Evolutionary conservation across 225 moss, liverwort and hornwort species (phyloP).

Genomic region (Neckera pumila): DNA sequence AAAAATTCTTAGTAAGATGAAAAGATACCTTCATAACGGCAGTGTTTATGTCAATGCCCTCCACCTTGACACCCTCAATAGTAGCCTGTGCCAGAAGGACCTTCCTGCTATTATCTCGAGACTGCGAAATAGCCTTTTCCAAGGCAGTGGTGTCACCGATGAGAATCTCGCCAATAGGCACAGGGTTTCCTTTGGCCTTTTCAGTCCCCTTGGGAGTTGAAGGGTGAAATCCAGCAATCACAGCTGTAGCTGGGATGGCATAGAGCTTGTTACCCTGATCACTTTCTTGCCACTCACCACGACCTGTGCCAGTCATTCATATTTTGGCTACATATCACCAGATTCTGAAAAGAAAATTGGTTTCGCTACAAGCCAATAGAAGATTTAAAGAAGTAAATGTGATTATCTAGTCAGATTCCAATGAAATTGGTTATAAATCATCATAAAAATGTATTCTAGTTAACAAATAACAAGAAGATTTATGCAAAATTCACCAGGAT

Average conservation of each 20-base stretch:
- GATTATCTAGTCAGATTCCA: background rate
- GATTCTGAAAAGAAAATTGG: background rate
- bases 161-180: constrained; percentile 72
- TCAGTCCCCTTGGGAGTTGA: constrained; percentile 38
- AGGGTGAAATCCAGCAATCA: constrained; percentile 41
- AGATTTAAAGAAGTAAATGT: background rate
- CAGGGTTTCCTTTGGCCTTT: constrained; percentile 33
- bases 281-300: constrained; percentile 12
- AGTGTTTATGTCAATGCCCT: constrained; percentile 90
- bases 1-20: background rate
- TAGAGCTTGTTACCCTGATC: constrained; percentile 32
- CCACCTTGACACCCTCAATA: constrained; percentile 87
- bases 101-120: constrained; percentile 76
- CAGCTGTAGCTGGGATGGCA: constrained; percentile 38
- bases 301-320: background rate
- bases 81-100: constrained; percentile 76
- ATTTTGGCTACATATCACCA: background rate
- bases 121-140: constrained; percentile 79
- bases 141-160: constrained; percentile 81
- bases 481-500: background rate
- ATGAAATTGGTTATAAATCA: background rate
- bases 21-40: constrained; percentile 78
- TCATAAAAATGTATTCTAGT: background rate
- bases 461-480: background rate
- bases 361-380: background rate